Percentiles rank a stretch among this genome's conserved stretches.
phyloP scores from a whole-genome alignment of 148 eudicot species.

The Vaccinium macrocarpon region DNA sequence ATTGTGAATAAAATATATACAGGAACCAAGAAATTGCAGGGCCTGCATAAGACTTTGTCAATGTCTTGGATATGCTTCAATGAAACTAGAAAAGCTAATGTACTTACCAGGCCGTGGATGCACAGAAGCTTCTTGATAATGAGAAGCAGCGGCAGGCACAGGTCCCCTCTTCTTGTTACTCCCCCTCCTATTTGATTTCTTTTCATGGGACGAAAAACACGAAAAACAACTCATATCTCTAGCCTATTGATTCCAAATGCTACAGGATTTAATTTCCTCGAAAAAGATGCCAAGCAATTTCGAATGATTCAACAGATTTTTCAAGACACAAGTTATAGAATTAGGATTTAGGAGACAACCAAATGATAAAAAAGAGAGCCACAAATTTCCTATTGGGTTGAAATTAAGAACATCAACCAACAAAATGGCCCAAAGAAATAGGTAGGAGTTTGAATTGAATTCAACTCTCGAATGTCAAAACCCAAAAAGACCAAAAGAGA shows the following conservation, averaged over 20 bases:
- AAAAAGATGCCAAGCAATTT: too few relatives aligned
- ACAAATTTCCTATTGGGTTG: neutral
- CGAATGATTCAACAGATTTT: neutral
- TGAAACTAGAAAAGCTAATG: conserved; percentile 1
- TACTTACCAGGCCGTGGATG: conserved; percentile 34
- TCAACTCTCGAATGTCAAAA: neutral
- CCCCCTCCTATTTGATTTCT: conserved; percentile 33
- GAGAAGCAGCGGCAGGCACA: conserved; percentile 22
- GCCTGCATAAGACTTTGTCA: neutral
- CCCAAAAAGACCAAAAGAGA: neutral
- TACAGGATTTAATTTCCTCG: too few relatives aligned
- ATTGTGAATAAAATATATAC: neutral
- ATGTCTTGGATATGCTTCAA: neutral
- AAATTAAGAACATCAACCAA: neutral
- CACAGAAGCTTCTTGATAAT: conserved; percentile 16
- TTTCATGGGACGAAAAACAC: conserved; percentile 61
- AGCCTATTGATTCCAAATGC: conserved; percentile 5
- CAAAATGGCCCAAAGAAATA: neutral
- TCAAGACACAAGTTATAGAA: neutral
- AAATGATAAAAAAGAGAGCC: neutral
- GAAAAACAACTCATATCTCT: conserved; percentile 61
- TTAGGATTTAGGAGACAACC: neutral
- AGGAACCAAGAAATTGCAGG: neutral
- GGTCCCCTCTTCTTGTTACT: conserved; percentile 26
- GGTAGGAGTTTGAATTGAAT: neutral